Evolutionary conservation across 1,139 yeast species (phyloP), one percentile per base, ranked within the genome.

Genomic region (Geotrichum carabidarum): DNA sequence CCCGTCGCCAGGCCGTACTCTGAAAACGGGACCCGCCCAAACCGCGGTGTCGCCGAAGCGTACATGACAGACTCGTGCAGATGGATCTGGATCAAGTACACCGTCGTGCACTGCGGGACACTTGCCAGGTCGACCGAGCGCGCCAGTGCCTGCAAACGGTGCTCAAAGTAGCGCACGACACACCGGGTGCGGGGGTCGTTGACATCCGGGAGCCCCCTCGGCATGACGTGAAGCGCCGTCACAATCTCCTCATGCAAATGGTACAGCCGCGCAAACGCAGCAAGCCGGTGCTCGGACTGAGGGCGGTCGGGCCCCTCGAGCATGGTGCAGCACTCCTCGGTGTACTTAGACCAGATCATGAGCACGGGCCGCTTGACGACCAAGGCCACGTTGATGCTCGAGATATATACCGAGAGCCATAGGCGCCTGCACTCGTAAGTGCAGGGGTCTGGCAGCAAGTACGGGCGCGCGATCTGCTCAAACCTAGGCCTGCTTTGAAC

Each of bases 31-130:
- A 73, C 64, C 22, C 74, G 60, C n/a, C 74, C 72, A 1, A 65
- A 50, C 4, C 53, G 45, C 22, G 61, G 60, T 32, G 62, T 55
- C 35, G 59, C 65, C 3, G 62, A 60, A 18, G 62, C 61, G 57
- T 74, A 77, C 53, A 79, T 65, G 44, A 73, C 75, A 4, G 81
- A 82, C 64, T 84, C 94, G 67, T 85, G 86, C 17, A 88, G 70
- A 64, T 82, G 84, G 0, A 93, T 91, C 61, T 84, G 88, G 12
- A 86, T 82, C 0, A 93, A 79, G 60, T 79, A 79, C 5, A 50
- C 11, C 14, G 32, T 27, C 6, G 51, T 35, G 3, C 31, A 12
- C 11, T 27, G 47, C 22, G 40, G 11, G 6, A 14, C 30, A 9
- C 51, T 53, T 1, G 18, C 32, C 11, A 38, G 14, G 9, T 46